Conservation (phyloP, 805 yeast species). For the Starmerella powellii region DNA sequence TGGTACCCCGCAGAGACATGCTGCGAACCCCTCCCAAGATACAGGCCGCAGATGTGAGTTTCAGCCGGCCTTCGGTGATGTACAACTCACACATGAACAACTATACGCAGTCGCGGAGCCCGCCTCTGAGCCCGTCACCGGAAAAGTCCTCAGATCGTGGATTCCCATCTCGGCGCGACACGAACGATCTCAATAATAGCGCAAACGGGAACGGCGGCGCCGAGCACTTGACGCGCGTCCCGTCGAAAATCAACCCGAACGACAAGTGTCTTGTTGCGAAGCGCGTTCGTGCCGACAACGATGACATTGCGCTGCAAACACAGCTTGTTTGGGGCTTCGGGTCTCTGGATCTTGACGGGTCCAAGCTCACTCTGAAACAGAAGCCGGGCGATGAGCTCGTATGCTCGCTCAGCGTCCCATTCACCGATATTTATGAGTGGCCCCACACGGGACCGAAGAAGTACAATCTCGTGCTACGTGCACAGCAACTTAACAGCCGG, state of each 20-base stretch:
- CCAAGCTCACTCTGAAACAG: slow-evolving; percentile 17
- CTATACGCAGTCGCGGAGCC: not conserved
- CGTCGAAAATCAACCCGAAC: slow-evolving; percentile 13
- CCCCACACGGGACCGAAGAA: slow-evolving; percentile 20
- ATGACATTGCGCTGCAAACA: slow-evolving; percentile 11
- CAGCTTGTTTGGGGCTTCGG: slow-evolving; percentile 21
- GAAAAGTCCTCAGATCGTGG: too few species aligned
- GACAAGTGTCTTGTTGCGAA: slow-evolving; percentile 9
- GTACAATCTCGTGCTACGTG: slow-evolving; percentile 20
- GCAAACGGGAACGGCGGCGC: too few species aligned
- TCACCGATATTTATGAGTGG: slow-evolving; percentile 20
- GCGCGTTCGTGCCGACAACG: slow-evolving; percentile 9
- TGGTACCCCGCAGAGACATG: slow-evolving; percentile 28
- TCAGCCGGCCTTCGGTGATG: slow-evolving; percentile 18
- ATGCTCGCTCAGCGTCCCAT: slow-evolving; percentile 10
- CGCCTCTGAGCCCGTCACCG: not conserved
- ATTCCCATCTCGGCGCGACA: too few species aligned
- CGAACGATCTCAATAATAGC: too few species aligned
- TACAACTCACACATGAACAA: slow-evolving; percentile 14
- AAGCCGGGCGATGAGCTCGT: slow-evolving; percentile 18
- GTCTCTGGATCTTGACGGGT: slow-evolving; percentile 6
- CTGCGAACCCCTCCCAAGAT: slow-evolving; percentile 20
- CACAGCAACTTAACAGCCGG: slow-evolving; percentile 21
- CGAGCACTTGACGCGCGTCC: slow-evolving; percentile 7
- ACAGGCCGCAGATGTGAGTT: slow-evolving; percentile 16